Evolutionary conservation across 1,284 basidiomycete species (phyloP), one percentile per base, ranked within the genome.

Genomic region (Porodaedalea pini): DNA sequence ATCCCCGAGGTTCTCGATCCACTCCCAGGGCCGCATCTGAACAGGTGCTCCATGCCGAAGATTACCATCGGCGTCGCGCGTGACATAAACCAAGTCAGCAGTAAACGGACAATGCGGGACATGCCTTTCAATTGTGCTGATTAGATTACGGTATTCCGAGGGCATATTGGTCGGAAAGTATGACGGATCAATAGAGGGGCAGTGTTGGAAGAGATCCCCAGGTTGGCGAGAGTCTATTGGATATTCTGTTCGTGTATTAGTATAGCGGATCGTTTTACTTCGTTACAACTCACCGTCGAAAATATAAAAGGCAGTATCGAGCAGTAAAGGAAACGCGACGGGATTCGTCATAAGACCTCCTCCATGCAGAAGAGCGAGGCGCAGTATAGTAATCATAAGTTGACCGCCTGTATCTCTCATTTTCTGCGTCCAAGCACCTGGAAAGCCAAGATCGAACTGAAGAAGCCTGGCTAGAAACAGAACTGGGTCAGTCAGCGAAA

Each of bases 11-110:
- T 86, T 82, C 67, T 91, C 90, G 5, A 84, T 80, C 90, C 89
- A 92, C 68, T 92, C 90, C 89, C 89, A 92, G 11, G 90, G 88
- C 41, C 83, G 78, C 67, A 89, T 86, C 57, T 81, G 74, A 17
- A 90, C 86, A 0, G 80, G 75, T 10, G 71, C 67, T 19, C 78
- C 77, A 57, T 75, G 71, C 4, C 82, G 67, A 4, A 81, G 59
- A 4, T 76, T 72, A 1, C 82, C 84, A 5, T 73, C 70, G 2
- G 78, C 61, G 62, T 86, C 82, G 27, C 77, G 76, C 54, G 82
- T 75, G 2, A 79, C 79, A 50, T 80, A 79, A 2, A 79, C 77
- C 36, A 92, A 78, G 60, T 85, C 75, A 10, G 75, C 68, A 2
- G 86, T 81, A n/a, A 76, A 67, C 19, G 72, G 69, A 54, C 78